Evolutionary conservation across 1,139 yeast species (phyloP), one percentile per base, ranked within the genome.

Genomic region (Candida tetrigidarum): DNA sequence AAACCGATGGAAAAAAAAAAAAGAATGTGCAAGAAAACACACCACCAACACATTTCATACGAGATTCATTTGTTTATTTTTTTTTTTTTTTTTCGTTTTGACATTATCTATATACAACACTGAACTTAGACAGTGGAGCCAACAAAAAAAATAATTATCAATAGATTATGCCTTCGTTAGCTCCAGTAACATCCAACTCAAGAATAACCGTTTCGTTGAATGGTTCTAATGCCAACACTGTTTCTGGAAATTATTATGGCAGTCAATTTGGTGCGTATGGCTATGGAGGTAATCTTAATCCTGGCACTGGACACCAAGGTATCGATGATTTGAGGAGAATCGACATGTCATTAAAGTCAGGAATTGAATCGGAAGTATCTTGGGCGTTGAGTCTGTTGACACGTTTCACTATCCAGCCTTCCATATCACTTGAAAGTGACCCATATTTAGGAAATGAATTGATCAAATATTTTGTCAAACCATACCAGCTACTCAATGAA

Each of bases 341-440:
- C 41, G 69, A 73, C 42, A 76, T 87, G 81, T 79, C 91, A 2
- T 76, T 87, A 50, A 74, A 74, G 52, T 76, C 83, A 4, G 85
- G 83, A 1, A 64, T 86, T 23, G 74, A 69, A 29, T 66, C 73
- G 15, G 96, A 87, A 58, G 69, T 83, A 29, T 78, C 77, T 50
- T 86, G 90, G 83, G 86, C 91, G 1, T 64, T 86, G 40, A 71
- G 75, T 33, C 76, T 84, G 7, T 67, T 86, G 50, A 76, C 87
- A 16, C 78, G 79, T 48, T 66, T 80, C 42, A 82, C 90, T 3
- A 71, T 74, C 32, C 68, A 70, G 39, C 81, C 85, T 1, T 74
- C 69, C 32, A 62, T 84, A 25, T 70, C 70, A 38, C 71, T 85
- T 53, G 80, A 81, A 52, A 64, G 67, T 14, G 67, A 74, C 51